Evolutionary conservation across 345 rosid species (phyloP).

Genomic region (Brassica juncea): DNA sequence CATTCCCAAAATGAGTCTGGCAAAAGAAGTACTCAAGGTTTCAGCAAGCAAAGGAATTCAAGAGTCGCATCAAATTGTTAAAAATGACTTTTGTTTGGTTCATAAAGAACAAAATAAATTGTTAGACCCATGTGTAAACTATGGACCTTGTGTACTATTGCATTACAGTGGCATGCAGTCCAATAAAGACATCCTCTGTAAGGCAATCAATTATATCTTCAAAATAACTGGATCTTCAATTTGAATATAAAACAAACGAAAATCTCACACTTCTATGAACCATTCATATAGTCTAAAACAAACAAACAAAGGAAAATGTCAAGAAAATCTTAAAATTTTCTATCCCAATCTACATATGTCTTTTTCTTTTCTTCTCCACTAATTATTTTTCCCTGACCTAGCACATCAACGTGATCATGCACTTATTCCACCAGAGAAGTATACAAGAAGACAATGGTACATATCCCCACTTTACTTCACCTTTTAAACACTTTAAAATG

Average conservation of each 20-base stretch:
- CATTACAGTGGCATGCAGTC: conserved; percentile 3
- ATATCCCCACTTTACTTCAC: conserved; percentile 35
- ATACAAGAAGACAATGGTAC: conserved; percentile 41
- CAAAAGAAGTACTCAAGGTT: not conserved
- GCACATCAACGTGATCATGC: conserved; percentile 33
- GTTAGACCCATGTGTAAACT: conserved; percentile 31
- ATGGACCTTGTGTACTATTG: conserved; percentile 24
- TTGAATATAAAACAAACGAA: not conserved
- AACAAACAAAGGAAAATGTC: conserved; percentile 10
- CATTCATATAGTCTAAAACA: not conserved
- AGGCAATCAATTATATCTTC: conserved; percentile 24
- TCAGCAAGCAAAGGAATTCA: conserved; percentile 10
- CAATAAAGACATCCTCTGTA: conserved; percentile 19
- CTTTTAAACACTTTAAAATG: conserved; percentile 31
- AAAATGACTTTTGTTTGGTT: conserved; percentile 25
- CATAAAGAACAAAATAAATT: conserved; percentile 26
- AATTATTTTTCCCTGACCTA: conserved; percentile 11
- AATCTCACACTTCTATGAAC: not conserved
- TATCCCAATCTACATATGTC: conserved; percentile 1
- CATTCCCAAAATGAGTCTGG: conserved; percentile 1
- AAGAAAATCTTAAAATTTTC: conserved; percentile 5
- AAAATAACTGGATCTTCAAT: not conserved
- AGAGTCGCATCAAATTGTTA: not conserved
- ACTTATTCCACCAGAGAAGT: conserved; percentile 38
- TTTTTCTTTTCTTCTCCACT: conserved; percentile 3